Evolutionary conservation across 805 yeast species (phyloP).

Genomic region (Cyberlindnera misumaiensis): DNA sequence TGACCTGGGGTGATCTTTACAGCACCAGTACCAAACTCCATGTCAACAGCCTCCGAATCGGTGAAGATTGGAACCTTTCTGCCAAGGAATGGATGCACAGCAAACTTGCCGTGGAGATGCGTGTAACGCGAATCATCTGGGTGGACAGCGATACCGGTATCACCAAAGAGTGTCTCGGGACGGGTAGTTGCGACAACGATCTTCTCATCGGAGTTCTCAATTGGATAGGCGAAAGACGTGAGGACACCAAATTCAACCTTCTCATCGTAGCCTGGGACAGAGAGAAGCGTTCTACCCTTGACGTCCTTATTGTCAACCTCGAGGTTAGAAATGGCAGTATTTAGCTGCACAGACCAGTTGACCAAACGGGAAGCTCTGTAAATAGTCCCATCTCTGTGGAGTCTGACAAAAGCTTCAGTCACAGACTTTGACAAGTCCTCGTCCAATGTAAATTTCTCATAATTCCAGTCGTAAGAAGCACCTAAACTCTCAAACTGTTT

Average conservation of each 20-base stretch:
- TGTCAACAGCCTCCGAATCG: constrained; percentile 92
- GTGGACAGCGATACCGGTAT: constrained; percentile 96
- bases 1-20: constrained; percentile 99
- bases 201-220: constrained; percentile 79
- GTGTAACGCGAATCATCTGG: constrained; percentile 90
- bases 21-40: constrained; percentile 99
- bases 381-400: constrained; percentile 92
- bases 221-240: constrained; percentile 91
- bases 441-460: constrained; percentile 90
- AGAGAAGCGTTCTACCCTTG: constrained; percentile 70
- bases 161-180: constrained; percentile 98
- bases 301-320: constrained; percentile 93
- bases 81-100: constrained; percentile 83
- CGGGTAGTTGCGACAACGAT: constrained; percentile 94
- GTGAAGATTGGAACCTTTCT: constrained; percentile 81
- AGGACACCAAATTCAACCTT: constrained; percentile 94
- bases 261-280: constrained; percentile 86
- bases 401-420: constrained; percentile 79
- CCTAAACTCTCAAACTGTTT: constrained; percentile 81
- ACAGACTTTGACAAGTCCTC: constrained; percentile 76
- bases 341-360: constrained; percentile 93
- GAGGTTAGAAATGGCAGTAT: constrained; percentile 92
- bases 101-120: constrained; percentile 92
- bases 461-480: constrained; percentile 94
- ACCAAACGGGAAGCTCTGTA: constrained; percentile 91